Conservation (phyloP, 2,329 filamentous ascomycete species). For the Rachicladosporium sp. region DNA sequence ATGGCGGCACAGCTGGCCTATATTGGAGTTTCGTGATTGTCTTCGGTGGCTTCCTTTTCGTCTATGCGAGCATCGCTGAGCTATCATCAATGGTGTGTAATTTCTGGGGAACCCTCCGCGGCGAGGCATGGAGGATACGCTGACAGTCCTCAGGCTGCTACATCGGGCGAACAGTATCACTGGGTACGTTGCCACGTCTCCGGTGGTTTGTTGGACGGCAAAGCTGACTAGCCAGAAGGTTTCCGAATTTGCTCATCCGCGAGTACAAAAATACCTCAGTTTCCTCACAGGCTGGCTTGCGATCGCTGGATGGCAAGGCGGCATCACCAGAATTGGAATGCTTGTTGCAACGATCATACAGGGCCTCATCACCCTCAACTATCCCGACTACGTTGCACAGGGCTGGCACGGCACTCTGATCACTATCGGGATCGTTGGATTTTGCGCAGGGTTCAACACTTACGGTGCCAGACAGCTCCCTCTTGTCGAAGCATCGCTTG, state of each 20-base stretch:
- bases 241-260: conserved; percentile 9
- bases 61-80: conserved; percentile 17
- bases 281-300: conserved; percentile 10
- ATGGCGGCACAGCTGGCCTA: conserved; percentile 21
- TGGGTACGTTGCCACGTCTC: not conserved
- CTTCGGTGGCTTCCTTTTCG: conserved; percentile 16
- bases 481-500: conserved; percentile 34
- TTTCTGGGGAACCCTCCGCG: not conserved
- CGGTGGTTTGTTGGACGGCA: conserved; percentile 8
- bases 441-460: conserved; percentile 32
- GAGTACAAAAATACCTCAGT: conserved; percentile 5
- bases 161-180: conserved; percentile 5
- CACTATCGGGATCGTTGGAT: conserved; percentile 30
- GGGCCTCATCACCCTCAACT: conserved; percentile 19
- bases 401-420: conserved; percentile 40
- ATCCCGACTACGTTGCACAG: conserved; percentile 12
- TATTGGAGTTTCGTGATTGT: conserved; percentile 21
- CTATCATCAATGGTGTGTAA: conserved; percentile 21
- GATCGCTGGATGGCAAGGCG: conserved; percentile 7
- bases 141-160: conserved; percentile 11
- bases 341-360: conserved; percentile 20
- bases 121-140: not conserved
- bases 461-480: conserved; percentile 32
- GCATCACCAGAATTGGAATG: conserved; percentile 10
- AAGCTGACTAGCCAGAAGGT: conserved; percentile 11